These are phyloP conservation scores for Linderina pennispora DNA, from an alignment of 192 early-diverging fungal genomes.

Conservation along the genomic window DNA sequence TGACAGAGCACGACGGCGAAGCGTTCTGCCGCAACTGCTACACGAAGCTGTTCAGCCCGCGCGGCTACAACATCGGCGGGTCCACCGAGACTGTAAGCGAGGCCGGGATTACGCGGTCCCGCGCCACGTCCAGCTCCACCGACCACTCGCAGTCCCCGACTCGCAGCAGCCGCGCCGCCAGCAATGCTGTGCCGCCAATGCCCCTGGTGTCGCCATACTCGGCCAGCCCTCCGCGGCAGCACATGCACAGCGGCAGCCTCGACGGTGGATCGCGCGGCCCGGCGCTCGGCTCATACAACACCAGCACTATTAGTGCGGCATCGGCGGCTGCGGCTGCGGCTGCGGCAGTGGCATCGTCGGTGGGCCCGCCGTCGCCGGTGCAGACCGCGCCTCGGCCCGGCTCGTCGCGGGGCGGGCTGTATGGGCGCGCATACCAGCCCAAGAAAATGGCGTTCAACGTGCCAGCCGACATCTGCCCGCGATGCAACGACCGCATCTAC, in stretches of 20 bases:
- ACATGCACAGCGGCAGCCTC: too few relatives aligned
- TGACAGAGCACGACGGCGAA: slow-evolving; percentile 48
- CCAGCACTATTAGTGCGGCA: slow-evolving; percentile 1
- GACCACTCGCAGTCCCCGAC: slow-evolving; percentile 2
- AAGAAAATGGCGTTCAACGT: slow-evolving; percentile 9
- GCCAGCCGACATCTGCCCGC: slow-evolving; percentile 40
- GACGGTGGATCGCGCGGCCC: too few relatives aligned
- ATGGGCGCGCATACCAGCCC: slow-evolving; percentile 29
- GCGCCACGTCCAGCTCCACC: background rate
- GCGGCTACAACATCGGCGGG: slow-evolving; percentile 40
- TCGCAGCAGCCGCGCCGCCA: slow-evolving; percentile 2
- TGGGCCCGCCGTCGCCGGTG: slow-evolving; percentile 2
- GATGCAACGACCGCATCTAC: slow-evolving; percentile 39
- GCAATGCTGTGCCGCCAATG: background rate
- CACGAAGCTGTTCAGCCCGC: slow-evolving; percentile 41
- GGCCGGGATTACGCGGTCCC: background rate
- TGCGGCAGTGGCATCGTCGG: background rate
- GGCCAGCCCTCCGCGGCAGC: background rate
- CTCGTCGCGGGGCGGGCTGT: slow-evolving; percentile 23
- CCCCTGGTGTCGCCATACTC: background rate
- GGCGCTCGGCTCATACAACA: background rate
- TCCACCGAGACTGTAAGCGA: slow-evolving; percentile 19
- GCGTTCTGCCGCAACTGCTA: slow-evolving; percentile 44
- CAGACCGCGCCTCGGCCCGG: slow-evolving; percentile 8
- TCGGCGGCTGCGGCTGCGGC: slow-evolving; percentile 36